Base-by-base conservation (phyloP, 345 rosid species). In the Pseudoturritis turrita region DNA sequence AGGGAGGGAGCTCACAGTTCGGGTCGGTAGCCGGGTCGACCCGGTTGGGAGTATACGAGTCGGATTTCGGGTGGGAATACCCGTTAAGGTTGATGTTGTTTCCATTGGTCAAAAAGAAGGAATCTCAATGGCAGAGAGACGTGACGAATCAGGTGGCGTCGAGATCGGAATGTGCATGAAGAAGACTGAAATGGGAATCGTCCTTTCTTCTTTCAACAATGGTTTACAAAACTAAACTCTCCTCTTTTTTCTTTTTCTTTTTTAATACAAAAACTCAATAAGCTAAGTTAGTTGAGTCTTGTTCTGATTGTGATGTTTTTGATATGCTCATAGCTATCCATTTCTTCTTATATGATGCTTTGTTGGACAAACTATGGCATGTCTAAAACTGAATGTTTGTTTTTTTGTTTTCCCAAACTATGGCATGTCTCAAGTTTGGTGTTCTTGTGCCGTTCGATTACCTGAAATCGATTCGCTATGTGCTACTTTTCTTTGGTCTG, bases 31-130 rank as follows among this genome's bases (percentile, higher is more conserved):
- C 80, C 26, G 72, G 72, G 47, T 77, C 76, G 21, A 47, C 23
- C 53, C 76, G 72, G 49, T 39, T 77, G 7, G 62, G 67, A 18
- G 21, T 77, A 2, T 77, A 77, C 56, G 72, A 52, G 33, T 0
- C 66, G 26, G 78, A 75, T 75, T 75, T 66, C 21, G 78, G 73
- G 44, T 74, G 78, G 80, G 80, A 31, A 62, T 4, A 49, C 76
- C 80, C 44, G 39, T 53, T 59, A 54, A 51, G 56, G 39, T 21
- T 17, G 76, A 63, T 28, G n/a, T 70, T 10, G 10, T 39, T 8
- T 64, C 71, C 6, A 70, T 63, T 10, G 35, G 10, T 19, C 50
- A 65, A 47, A 65, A 39, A 2, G 62, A 25, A 0, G 49, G 13
- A 2, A 49, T 81, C 21, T 81, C 73, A 3, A 40, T 78, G 78